Percentiles rank a stretch among this genome's conserved stretches.
Conservation (phyloP, 2,329 filamentous ascomycete genomes). For the Escovopsis sp. region DNA sequence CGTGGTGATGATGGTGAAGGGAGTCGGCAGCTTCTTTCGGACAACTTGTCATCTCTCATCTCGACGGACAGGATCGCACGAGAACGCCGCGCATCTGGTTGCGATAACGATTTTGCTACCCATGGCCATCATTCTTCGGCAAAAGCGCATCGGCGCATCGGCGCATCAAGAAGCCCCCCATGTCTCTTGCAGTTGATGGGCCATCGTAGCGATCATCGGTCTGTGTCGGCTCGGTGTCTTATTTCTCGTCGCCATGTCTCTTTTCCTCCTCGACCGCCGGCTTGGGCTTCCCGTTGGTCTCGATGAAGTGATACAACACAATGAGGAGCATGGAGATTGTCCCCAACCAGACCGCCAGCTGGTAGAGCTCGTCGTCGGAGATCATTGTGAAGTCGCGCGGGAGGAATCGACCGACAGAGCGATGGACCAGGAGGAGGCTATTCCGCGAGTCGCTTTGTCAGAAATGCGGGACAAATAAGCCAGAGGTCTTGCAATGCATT, state of each 20-base stretch:
- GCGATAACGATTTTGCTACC: too few species aligned
- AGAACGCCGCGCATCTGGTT: too few species aligned
- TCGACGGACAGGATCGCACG: too few species aligned
- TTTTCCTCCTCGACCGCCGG: constrained; percentile 4
- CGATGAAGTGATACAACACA: constrained; percentile 89
- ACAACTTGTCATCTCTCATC: too few species aligned
- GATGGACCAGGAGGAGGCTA: not conserved
- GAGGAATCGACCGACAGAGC: not conserved
- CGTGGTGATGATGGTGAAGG: too few species aligned
- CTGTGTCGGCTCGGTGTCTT: not conserved
- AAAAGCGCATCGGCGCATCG: too few species aligned
- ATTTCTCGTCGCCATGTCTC: not conserved
- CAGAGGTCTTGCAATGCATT: too few species aligned
- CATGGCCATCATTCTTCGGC: too few species aligned
- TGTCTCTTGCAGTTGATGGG: not conserved
- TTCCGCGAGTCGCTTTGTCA: too few species aligned
- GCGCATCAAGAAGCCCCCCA: too few species aligned
- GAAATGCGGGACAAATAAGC: too few species aligned
- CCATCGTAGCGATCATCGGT: not conserved
- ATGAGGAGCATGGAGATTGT: constrained; percentile 82
- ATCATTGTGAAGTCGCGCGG: constrained; percentile 55
- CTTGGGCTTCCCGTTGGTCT: constrained; percentile 54
- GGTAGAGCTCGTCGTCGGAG: constrained; percentile 81
- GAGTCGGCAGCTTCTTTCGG: too few species aligned
- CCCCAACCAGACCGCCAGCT: constrained; percentile 84